Evolutionary conservation across 1,139 yeast species (phyloP).

Genomic region (Maudiozyma humilis): DNA sequence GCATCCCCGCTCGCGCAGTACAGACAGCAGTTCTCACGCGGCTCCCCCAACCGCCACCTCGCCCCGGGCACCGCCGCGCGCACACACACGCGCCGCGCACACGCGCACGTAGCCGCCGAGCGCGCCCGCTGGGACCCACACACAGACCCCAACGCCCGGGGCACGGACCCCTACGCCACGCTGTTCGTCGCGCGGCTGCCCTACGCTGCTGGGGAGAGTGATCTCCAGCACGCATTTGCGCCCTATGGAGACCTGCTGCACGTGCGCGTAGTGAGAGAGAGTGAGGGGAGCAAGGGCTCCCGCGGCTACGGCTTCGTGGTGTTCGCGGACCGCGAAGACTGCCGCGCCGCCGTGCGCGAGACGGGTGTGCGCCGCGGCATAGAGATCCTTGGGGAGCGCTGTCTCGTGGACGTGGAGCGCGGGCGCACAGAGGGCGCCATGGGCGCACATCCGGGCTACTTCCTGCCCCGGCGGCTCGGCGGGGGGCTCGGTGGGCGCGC

Average conservation of each 20-base stretch:
- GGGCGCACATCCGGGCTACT: too few relatives aligned
- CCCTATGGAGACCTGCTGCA: conserved; percentile 65
- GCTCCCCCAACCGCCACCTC: conserved; percentile 28
- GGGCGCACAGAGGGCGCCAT: conserved; percentile 65
- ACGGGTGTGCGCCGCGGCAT: conserved; percentile 36
- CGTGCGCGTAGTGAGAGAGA: conserved; percentile 55
- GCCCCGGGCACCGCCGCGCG: conserved; percentile 33
- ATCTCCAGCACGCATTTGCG: conserved; percentile 54
- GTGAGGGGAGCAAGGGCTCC: conserved; percentile 38
- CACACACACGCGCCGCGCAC: conserved; percentile 25
- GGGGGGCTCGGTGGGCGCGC: conserved; percentile 67
- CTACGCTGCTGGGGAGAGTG: conserved; percentile 60
- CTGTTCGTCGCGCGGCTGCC: conserved; percentile 68
- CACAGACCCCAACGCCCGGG: conserved; percentile 52
- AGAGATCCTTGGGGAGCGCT: conserved; percentile 43
- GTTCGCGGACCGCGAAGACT: conserved; percentile 37
- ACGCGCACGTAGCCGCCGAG: conserved; percentile 1
- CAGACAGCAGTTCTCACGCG: conserved; percentile 15
- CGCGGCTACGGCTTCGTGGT: conserved; percentile 83
- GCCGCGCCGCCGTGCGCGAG: conserved; percentile 47
- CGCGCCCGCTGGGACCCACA: conserved; percentile 44
- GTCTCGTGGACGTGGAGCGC: conserved; percentile 76
- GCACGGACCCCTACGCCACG: conserved; percentile 67
- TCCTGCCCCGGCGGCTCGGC: conserved; percentile 75
- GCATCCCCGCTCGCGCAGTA: conserved; percentile 12